Evolutionary conservation across 2,329 filamentous ascomycete genomes (phyloP), one percentile per base, ranked within the genome.

Genomic region (Tolypocladium ovalisporum): DNA sequence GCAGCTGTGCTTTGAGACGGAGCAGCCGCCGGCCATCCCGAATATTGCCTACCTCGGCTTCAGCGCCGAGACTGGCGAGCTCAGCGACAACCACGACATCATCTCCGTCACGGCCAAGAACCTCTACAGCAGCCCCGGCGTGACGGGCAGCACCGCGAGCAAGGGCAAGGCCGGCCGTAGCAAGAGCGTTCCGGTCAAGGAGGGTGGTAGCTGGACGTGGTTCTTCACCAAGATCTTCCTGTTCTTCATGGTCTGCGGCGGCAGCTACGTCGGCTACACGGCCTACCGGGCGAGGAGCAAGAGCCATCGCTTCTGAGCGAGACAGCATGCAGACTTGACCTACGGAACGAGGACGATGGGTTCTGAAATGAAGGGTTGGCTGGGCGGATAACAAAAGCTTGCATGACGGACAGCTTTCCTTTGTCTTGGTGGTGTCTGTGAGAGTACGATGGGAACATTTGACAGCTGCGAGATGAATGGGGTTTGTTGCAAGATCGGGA

Each of bases 11-110:
- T 99, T 99, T 76, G 86, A 89, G 67, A 83, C 82, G 24, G 79
- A 79, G 60, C 75, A 84, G 60, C 83, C 83, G 37, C 87, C 88
- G 36, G 86, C 89, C 66, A 87, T 99, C 63, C 94, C 94, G 56
- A 79, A 84, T 58, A 85, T 88, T 54, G 80, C 84, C 39, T 90
- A 90, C 71, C 83, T 90, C 32, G 87, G 86, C 58, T 90, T 90
- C 75, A 87, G 83, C 65, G 88, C 90, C 57, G 93, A 97, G 78
- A 97, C 94, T 19, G 94, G 94, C 68, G 93, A 99, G 77, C 83
- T 99, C 63, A 90, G 86, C 73, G 94, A 99, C 76, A 96, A 96
- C 79, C 93, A 97, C 79, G 94, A 99, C 75, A 95, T 99, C 72
- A 85, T 97, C 70, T 88, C 85, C 54, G 82, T 99, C 66, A 79